Evolutionary conservation across 306 rosid species (phyloP), one percentile per base, ranked within the genome.

Genomic region (Lupinus albus): DNA sequence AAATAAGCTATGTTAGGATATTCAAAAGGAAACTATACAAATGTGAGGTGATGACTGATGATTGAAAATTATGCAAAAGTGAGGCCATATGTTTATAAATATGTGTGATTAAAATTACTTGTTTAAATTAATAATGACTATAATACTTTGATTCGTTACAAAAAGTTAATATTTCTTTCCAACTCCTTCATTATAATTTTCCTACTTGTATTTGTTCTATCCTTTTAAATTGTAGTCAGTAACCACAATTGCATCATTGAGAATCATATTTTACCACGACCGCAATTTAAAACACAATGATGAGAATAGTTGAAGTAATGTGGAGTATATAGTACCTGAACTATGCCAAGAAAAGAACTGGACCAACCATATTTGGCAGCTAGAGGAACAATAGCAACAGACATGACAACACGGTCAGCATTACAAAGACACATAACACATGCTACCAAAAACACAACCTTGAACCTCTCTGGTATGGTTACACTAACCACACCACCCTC

Each of bases 321-420:
- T 5, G 13, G 5, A 33, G 38, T 33, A 5, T 33, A 5, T 25
- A 6, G 18, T 77, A 92, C 98, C 92, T 92, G 98, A 61, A 92
- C 95, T 52, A 92, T 82, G 73, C 98, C 98, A 15, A 89, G 83
- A 64, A 92, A 92, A 44, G 96, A 80, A 56, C 76, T 92, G 36
- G 93, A 81, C 98, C 96, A 92, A 3, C 95, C 96, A 58, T 82
- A 61, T 74, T 84, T 77, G 8, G 85, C 85, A 15, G 96, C 98
- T 0, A 92, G 88, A 2, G 98, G 98, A 35, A 92, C 96, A 55
- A 92, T 36, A 11, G 98, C 95, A 1, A 92, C 95, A 0, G 98
- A 92, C 98, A 92, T 92, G 11, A 92, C 98, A 4, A 92, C 96
- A n/a, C 98, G 75, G 32, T 92, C 98, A 0, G 95, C 98, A 76